Evolutionary conservation across 1,284 basidiomycete genomes (phyloP).

Genomic region (Trichosporon asahii): DNA sequence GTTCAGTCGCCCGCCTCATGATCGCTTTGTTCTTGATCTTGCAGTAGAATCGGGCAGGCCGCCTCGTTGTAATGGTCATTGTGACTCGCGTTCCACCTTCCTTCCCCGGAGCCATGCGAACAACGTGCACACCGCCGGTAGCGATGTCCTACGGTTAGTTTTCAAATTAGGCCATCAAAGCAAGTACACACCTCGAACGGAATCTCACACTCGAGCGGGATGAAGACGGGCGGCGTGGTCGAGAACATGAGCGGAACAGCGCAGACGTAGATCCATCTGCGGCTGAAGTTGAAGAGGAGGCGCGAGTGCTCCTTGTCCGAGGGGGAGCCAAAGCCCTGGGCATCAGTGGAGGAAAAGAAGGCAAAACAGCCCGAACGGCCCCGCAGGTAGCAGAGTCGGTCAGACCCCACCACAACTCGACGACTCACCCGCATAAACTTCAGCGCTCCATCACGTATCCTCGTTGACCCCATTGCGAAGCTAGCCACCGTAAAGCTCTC

Average conservation of each 20-base stretch:
- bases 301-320: slow-evolving; percentile 13
- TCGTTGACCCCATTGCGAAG: slow-evolving; percentile 15
- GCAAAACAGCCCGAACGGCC: too few relatives aligned
- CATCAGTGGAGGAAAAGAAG: not conserved
- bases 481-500: slow-evolving; percentile 7
- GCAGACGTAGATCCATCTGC: slow-evolving; percentile 21
- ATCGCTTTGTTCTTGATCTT: slow-evolving; percentile 8
- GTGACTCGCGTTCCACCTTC: slow-evolving; percentile 10
- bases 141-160: slow-evolving; percentile 20
- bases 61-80: slow-evolving; percentile 22
- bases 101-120: not conserved
- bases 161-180: not conserved
- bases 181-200: slow-evolving; percentile 19
- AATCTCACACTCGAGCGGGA: slow-evolving; percentile 26
- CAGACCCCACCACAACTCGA: too few relatives aligned
- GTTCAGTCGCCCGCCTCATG: slow-evolving; percentile 24
- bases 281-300: slow-evolving; percentile 23
- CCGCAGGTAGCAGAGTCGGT: too few relatives aligned
- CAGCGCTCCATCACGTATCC: not conserved
- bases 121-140: slow-evolving; percentile 17
- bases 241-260: not conserved
- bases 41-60: slow-evolving; percentile 25
- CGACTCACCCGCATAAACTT: slow-evolving; percentile 12
- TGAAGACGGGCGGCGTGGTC: slow-evolving; percentile 16
- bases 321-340: slow-evolving; percentile 14